Conservation (phyloP, 331 rosid species). For the Quercus lobata region DNA sequence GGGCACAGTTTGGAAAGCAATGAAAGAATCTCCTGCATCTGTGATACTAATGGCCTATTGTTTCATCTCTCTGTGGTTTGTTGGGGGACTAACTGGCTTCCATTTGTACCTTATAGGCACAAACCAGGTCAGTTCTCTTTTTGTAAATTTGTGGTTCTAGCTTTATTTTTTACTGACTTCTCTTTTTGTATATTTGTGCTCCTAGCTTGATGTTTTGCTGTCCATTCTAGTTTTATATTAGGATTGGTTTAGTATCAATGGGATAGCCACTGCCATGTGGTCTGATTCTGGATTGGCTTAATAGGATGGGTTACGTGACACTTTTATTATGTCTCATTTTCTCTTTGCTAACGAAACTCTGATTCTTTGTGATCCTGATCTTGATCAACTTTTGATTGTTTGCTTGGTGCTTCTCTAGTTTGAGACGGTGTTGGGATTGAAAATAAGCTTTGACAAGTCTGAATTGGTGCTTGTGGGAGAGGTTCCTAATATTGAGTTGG, state of each 20-base stretch:
- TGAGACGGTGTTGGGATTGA: no score
- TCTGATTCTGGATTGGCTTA: no score
- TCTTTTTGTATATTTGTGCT: not conserved
- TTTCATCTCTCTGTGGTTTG: constrained; percentile 88
- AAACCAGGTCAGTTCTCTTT: constrained; percentile 68
- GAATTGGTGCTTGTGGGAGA: no score
- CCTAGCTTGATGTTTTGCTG: constrained; percentile 6
- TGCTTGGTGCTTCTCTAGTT: no score
- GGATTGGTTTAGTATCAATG: not conserved
- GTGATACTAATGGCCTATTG: constrained; percentile 84
- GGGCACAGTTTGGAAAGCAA: constrained; percentile 88
- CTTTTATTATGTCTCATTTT: no score
- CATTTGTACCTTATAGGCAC: constrained; percentile 86
- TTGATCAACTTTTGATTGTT: no score
- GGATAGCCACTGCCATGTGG: no score
- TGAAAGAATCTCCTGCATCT: constrained; percentile 86
- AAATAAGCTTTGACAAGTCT: no score
- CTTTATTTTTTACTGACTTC: constrained; percentile 7
- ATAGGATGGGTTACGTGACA: no score
- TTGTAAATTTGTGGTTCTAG: constrained; percentile 17
- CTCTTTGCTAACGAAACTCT: no score
- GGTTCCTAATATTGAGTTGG: no score
- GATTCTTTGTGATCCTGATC: no score
- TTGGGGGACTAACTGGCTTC: constrained; percentile 93
- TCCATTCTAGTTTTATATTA: not conserved